Base-by-base conservation (phyloP, 306 rosid genomes). In the Betula pendula region DNA sequence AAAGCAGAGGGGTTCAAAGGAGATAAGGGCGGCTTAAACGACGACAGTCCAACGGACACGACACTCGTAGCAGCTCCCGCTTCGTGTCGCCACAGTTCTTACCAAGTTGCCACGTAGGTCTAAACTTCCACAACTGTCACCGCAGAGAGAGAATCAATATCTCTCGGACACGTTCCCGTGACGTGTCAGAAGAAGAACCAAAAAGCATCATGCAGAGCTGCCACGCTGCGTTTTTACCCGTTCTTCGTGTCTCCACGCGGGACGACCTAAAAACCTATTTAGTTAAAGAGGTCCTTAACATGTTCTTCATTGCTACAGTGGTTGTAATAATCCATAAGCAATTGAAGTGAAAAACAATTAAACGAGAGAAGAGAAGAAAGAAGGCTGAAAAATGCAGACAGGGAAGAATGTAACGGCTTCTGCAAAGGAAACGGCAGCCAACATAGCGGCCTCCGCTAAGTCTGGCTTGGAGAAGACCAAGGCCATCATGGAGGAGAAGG, bases 401-500 rank as follows among this genome's bases (percentile, higher is more conserved):
- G 89, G 92, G 29, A 88, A 75, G 85, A 83, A 85, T 56, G 87
- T 86, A 16, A 67, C 78, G 50, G 90, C 84, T 81, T 69, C 72
- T 1, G 9, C 60, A 48, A 90, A 89, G 88, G 92, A 94, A 86
- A 76, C 88, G 3, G 88, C 90, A 0, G 90, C 93, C 65, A 90
- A 92, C 68, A 72, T 88, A 16, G 89, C 88, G 8, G 96, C 98
- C 35, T 89, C 98, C 8, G 95, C 98, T 0, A 89, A 50, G 56
- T 79, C 91, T 68, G 95, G 98, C 71, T 80, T 89, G 89, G 93
- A 92, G 47, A 94, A 92, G 75, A 88, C 90, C 80, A 92, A 89
- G 63, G 97, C 96, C 78, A 62, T 79, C 14, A 35, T 85, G 1
- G 88, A 90, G 3, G 98, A 94, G 67, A 94, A 92, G 98, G 98